phyloP scores from a whole-genome alignment of 2,329 filamentous ascomycete genomes.

The Cladosporium sphaerospermum region DNA sequence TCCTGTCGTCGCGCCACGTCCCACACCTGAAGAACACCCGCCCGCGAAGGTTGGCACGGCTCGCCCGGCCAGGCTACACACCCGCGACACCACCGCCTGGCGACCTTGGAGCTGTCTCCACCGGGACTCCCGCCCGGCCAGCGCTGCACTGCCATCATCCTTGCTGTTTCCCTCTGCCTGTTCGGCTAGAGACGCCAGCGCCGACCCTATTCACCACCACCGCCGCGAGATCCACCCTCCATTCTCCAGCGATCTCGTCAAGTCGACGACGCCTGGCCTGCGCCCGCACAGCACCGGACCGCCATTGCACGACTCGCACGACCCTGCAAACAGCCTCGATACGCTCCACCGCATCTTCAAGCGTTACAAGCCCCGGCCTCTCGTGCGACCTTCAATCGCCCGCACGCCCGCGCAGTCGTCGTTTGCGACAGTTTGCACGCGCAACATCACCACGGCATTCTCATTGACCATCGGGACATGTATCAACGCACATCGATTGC shows the following conservation, averaged over 20 bases:
- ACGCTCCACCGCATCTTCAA: slow-evolving; percentile 6
- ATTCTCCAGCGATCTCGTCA: no score
- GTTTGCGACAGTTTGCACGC: slow-evolving; percentile 7
- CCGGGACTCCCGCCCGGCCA: no score
- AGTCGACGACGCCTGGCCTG: not conserved
- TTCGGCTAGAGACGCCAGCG: not conserved
- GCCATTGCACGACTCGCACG: slow-evolving; percentile 6
- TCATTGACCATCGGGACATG: slow-evolving; percentile 5
- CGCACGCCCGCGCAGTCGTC: not conserved
- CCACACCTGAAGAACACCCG: not conserved
- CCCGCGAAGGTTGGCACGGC: not conserved
- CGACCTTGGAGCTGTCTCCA: no score
- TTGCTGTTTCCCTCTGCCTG: not conserved
- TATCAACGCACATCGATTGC: slow-evolving; percentile 2
- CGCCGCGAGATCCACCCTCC: not conserved
- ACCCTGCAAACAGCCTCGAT: not conserved
- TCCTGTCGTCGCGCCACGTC: not conserved
- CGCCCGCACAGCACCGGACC: not conserved
- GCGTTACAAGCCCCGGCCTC: not conserved
- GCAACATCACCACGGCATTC: not conserved
- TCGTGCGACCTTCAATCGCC: slow-evolving; percentile 1
- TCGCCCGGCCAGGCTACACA: no score
- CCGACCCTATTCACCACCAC: not conserved
- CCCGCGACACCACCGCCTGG: no score
- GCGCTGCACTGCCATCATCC: no score